Base-by-base conservation (phyloP, 2,329 filamentous ascomycete genomes). In the Paracorniculantispora psalliotae region DNA sequence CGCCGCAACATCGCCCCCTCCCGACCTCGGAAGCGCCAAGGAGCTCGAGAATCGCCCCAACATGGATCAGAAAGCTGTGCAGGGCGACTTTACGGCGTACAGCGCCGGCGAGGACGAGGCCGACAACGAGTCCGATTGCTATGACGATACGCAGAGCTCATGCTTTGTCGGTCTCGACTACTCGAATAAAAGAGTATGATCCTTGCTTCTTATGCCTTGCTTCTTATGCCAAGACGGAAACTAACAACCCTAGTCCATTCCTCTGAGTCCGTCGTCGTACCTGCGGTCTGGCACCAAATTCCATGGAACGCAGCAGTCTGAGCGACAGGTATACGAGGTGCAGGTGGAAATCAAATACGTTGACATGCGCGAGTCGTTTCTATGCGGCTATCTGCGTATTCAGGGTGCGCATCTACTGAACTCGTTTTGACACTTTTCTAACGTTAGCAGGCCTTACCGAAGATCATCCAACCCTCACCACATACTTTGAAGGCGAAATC, bases 331-430 rank as follows among this genome's bases (percentile, higher is more conserved):
- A 10, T 99, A 99, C 71, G 91, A 96, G 63, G 94, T 99, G 1
- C 90, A 97, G 68, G 94, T 99, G 2, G 92, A 97, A 70, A 91
- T 99, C 65, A 96, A 97, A 75, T 89, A 97, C 74, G 92, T 97
- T 47, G 92, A 97, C 71, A 88, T 97, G 82, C 84, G 87, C 58
- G 91, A 97, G 72, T 97, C 92, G 6, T 97, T 93, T 67, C 80
- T 99, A 7, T 97, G 93, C 70, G 94, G 94, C 51, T 97, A 97
- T 73, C 79, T 99, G 64, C 89, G 90, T 65, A 99, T 99, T 65
- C 90, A 97, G 87, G 93, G 93, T 92, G 10, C 33, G 41, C n/a
- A n/a, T 30, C 7, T 7, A 17, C 21, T 48, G 26, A 23, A 21
- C 17, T n/a, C n/a, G n/a, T n/a, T 21, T 35, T 46, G 43, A 33